These are phyloP conservation scores for Psilocybe subaeruginosa DNA, from an alignment of 768 basidiomycete species.

Conservation along the genomic window DNA sequence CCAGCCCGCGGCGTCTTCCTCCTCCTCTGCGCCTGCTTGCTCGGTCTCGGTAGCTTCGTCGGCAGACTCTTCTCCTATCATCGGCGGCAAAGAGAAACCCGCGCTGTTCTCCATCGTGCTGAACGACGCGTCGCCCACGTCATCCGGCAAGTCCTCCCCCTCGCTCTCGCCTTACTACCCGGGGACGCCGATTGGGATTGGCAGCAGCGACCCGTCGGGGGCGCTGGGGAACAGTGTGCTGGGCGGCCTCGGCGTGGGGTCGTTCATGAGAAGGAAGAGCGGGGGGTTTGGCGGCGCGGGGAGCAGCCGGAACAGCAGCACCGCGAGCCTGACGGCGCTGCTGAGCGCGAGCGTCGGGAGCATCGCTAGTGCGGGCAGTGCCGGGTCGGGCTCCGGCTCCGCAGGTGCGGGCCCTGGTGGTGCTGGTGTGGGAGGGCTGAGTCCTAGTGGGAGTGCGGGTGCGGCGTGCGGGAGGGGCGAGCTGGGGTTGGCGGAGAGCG, in stretches of 20 bases:
- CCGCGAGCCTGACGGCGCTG: conserved; percentile 22
- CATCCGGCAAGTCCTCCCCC: conserved; percentile 22
- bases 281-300: conserved; percentile 23
- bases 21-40: conserved; percentile 28
- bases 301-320: conserved; percentile 26
- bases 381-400: background rate
- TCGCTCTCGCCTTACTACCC: conserved; percentile 21
- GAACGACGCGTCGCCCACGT: conserved; percentile 22
- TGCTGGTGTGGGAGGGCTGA: background rate
- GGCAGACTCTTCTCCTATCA: background rate
- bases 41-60: background rate
- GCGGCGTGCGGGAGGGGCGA: conserved; percentile 5
- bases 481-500: conserved; percentile 20
- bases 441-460: background rate
- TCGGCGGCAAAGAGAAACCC: conserved; percentile 9
- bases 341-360: conserved; percentile 8
- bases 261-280: conserved; percentile 27
- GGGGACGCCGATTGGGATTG: background rate
- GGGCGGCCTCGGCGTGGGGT: conserved; percentile 21
- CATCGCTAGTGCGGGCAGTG: background rate
- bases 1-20: conserved; percentile 51
- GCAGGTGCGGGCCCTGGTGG: background rate
- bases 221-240: conserved; percentile 9
- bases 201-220: background rate
- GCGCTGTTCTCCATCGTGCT: conserved; percentile 20